These are phyloP conservation scores for Scutellaria minor DNA, from an alignment of 257 asterid species.

Conservation along the genomic window DNA sequence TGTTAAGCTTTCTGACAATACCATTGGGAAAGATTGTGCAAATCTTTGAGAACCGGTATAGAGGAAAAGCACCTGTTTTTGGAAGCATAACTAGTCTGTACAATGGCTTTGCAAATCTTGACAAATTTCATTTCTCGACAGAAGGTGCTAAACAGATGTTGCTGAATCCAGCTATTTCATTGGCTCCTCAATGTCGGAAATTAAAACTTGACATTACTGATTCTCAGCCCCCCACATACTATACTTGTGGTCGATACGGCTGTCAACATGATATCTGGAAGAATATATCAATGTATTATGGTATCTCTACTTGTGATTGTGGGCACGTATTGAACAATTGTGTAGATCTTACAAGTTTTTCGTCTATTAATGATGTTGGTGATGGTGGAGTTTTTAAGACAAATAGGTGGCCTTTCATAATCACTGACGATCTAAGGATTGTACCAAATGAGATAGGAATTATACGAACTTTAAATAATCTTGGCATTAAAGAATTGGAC, in stretches of 20 bases:
- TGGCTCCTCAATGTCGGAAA: not conserved
- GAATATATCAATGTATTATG: not conserved
- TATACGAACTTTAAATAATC: not conserved
- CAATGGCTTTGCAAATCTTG: not conserved
- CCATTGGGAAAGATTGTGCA: slow-evolving; percentile 31
- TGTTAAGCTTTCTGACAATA: slow-evolving; percentile 31
- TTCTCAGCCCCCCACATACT: too few relatives aligned
- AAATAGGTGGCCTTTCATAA: too few relatives aligned
- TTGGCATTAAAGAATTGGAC: not conserved
- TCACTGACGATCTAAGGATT: not conserved
- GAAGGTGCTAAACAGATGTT: slow-evolving; percentile 20
- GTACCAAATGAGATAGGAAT: not conserved
- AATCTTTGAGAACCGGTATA: not conserved
- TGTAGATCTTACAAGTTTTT: not conserved
- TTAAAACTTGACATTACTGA: slow-evolving; percentile 6
- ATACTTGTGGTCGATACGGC: too few relatives aligned
- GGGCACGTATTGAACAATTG: not conserved
- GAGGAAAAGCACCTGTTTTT: not conserved
- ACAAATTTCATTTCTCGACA: not conserved
- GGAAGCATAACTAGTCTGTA: not conserved
- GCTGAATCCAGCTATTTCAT: slow-evolving; percentile 28
- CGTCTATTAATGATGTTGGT: not conserved
- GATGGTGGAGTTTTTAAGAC: too few relatives aligned
- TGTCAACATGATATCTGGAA: accelerated
- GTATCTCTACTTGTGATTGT: not conserved